phyloP scores from a whole-genome alignment of 1,284 basidiomycete genomes.

The Irpex sp. region DNA sequence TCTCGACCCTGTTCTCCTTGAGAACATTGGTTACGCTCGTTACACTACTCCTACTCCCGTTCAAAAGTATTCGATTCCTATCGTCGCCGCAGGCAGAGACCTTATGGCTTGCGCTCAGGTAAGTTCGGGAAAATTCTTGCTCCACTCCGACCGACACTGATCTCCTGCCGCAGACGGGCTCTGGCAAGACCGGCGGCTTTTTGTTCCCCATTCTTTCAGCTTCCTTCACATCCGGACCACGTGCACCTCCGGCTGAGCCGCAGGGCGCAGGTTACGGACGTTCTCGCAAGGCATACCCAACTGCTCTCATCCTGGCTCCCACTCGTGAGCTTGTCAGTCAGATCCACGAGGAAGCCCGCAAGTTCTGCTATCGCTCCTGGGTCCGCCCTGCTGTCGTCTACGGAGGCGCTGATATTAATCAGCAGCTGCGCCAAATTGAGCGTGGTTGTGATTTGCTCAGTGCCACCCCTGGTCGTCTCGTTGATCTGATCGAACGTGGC shows the following conservation, averaged over 20 bases:
- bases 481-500: conserved; percentile 97
- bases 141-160: conserved; percentile 4
- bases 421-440: conserved; percentile 93
- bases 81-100: conserved; percentile 88
- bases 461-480: conserved; percentile 98
- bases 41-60: conserved; percentile 97
- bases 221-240: conserved; percentile 85
- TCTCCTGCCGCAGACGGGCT: conserved; percentile 76
- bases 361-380: conserved; percentile 99
- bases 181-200: conserved; percentile 99
- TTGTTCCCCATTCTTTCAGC: conserved; percentile 98
- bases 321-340: conserved; percentile 99
- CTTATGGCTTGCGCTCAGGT: conserved; percentile 99
- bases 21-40: conserved; percentile 92
- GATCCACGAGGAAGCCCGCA: conserved; percentile 99
- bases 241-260: conserved; percentile 57
- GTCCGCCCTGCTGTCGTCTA: conserved; percentile 98
- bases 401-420: conserved; percentile 97
- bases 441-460: conserved; percentile 96
- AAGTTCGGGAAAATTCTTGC: conserved; percentile 21
- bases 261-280: conserved; percentile 56
- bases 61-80: conserved; percentile 99
- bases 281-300: conserved; percentile 90
- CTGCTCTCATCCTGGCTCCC: conserved; percentile 93
- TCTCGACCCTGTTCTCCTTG: conserved; percentile 89